Base-by-base conservation (phyloP, 202 grass and related monocot species). In the Digitaria exilis region DNA sequence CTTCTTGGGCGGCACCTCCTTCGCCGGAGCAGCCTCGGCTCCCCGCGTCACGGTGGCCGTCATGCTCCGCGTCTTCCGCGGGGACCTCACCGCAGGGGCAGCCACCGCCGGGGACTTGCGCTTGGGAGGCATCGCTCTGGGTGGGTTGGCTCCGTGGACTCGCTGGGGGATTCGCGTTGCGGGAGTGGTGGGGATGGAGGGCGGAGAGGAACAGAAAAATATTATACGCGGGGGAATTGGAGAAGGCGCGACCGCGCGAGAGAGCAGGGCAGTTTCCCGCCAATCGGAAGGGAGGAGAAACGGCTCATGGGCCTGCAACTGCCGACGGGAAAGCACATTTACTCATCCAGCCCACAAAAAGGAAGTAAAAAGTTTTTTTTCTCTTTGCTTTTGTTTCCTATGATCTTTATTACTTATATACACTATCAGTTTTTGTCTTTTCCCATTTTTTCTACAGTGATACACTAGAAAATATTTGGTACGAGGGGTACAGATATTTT, bases 31-130 rank as follows among this genome's bases (percentile, higher is more conserved):
- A 54, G 76, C 65, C 32, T 62, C 76, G 13, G 26, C 52, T 25
- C 30, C 77, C 73, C 78, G 73, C 77, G 85, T 97, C 13, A 80
- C 80, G 3, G 77, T 77, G 10, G 69, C 80, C 2, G 89, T 80
- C 56, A 75, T 91, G 83, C 94, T 97, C 73, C 94, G 75, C 8
- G 89, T 97, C 85, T 68, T 90, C 85, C 89, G 88, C 24, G 91
- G 88, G 19, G 94, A 90, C n/a, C 45, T 52, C 18, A 59, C 29
- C 5, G 79, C 39, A 15, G 45, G 61, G 21, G 78, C 60, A 32
- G 65, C 58, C 26, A 63, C 22, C 62, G 43, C 76, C 7, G 62
- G 69, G 30, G 77, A 72, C 78, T 92, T 97, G 88, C 88, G 87
- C 88, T 88, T 94, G 69, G 89, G 92, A 60, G 90, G 80, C 94